Percentiles rank a stretch among this genome's conserved stretches.
Evolutionary conservation across 2,329 filamentous ascomycete genomes (phyloP).

Genomic region (Epichloe gansuensis): DNA sequence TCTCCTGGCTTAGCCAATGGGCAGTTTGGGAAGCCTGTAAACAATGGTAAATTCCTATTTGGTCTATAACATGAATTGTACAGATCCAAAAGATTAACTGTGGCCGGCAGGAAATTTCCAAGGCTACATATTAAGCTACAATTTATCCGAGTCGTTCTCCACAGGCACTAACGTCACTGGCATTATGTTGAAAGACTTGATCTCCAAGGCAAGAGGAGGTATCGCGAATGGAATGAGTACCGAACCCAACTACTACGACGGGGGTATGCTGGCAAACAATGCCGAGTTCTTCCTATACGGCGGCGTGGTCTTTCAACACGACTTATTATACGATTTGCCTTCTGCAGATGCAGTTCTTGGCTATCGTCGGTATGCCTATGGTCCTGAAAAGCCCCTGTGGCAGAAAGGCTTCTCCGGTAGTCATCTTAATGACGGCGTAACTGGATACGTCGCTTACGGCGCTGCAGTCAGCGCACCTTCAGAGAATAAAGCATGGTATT

Average conservation of each 20-base stretch:
- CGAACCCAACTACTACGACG: constrained; percentile 46
- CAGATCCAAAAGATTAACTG: constrained; percentile 3
- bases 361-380: constrained; percentile 43
- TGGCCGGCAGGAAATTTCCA: constrained; percentile 32
- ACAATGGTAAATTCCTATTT: constrained; percentile 25
- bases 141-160: constrained; percentile 45
- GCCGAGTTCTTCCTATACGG: constrained; percentile 52
- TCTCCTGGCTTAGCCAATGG: constrained; percentile 34
- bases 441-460: constrained; percentile 51
- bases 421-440: constrained; percentile 33
- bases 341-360: constrained; percentile 29
- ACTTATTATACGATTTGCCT: constrained; percentile 24
- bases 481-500: constrained; percentile 60
- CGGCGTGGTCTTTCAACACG: constrained; percentile 31
- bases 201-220: constrained; percentile 34
- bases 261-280: constrained; percentile 52
- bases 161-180: constrained; percentile 36
- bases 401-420: constrained; percentile 27
- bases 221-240: constrained; percentile 38
- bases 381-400: constrained; percentile 29
- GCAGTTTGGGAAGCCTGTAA: constrained; percentile 11
- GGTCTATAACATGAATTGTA: constrained; percentile 10
- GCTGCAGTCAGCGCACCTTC: constrained; percentile 52
- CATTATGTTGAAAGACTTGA: constrained; percentile 29
- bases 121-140: constrained; percentile 43